Evolutionary conservation across 495 filamentous ascomycete genomes (phyloP).

Genomic region (Annulohypoxylon nitens): DNA sequence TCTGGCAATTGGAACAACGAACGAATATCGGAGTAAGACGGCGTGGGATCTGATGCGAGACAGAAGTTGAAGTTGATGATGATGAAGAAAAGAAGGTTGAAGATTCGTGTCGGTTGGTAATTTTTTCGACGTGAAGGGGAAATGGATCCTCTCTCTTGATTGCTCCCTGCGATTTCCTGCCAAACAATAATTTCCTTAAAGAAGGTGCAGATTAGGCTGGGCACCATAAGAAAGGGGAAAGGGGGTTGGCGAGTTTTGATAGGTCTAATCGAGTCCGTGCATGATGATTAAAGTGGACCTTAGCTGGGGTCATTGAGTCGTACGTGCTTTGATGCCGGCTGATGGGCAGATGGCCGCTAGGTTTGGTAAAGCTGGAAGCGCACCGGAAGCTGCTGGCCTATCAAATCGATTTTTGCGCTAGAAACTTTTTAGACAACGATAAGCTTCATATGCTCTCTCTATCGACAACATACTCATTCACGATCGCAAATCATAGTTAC

Average conservation of each 20-base stretch:
- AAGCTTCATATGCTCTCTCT: slow-evolving; percentile 29
- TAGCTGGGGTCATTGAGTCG: slow-evolving; percentile 28
- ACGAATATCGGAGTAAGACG: slow-evolving; percentile 39
- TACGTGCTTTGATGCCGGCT: slow-evolving; percentile 48
- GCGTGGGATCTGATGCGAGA: slow-evolving; percentile 32
- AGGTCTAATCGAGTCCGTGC: slow-evolving; percentile 56
- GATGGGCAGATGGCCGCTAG: slow-evolving; percentile 38
- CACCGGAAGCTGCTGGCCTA: slow-evolving; percentile 16
- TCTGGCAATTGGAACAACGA: slow-evolving; percentile 48
- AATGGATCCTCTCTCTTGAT: slow-evolving; percentile 49
- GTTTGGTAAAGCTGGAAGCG: slow-evolving; percentile 18
- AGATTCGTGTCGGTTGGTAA: slow-evolving; percentile 42
- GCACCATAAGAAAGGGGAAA: slow-evolving; percentile 58
- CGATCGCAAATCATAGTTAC: slow-evolving; percentile 1
- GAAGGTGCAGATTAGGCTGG: slow-evolving; percentile 53
- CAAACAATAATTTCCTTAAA: slow-evolving; percentile 65
- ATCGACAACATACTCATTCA: slow-evolving; percentile 13
- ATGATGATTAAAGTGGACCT: slow-evolving; percentile 39
- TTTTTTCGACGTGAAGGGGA: slow-evolving; percentile 49
- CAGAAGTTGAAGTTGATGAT: slow-evolving; percentile 42
- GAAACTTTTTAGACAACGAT: slow-evolving; percentile 43
- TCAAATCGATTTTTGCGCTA: slow-evolving; percentile 31
- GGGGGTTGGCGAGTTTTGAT: slow-evolving; percentile 54
- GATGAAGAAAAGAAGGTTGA: slow-evolving; percentile 41
- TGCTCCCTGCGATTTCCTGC: slow-evolving; percentile 57